Evolutionary conservation across 208 protist species (phyloP).

Genomic region (Crithidia fasciculata): DNA sequence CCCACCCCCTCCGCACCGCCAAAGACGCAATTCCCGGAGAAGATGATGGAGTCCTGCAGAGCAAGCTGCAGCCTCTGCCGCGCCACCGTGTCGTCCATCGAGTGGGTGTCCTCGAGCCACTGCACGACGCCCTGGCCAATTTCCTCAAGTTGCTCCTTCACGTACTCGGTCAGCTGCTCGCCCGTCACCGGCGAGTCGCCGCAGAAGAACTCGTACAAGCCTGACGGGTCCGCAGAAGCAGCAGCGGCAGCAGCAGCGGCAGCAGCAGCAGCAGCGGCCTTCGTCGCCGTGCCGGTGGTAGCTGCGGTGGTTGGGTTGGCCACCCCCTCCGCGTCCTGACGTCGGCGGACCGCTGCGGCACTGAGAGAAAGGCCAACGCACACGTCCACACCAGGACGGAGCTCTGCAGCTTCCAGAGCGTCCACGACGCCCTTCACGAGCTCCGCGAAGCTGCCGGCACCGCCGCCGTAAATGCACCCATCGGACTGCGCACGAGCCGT

Average conservation of each 20-base stretch:
- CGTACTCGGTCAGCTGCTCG: constrained; percentile 73
- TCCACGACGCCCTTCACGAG: constrained; percentile 26
- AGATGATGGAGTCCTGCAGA: constrained; percentile 27
- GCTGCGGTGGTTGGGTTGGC: not conserved
- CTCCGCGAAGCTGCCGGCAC: constrained; percentile 18
- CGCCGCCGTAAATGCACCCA: constrained; percentile 18
- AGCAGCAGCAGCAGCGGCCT: constrained; percentile 7
- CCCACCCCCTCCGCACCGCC: not conserved
- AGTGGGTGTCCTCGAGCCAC: constrained; percentile 79
- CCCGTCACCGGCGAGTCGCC: constrained; percentile 72
- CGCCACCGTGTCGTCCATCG: constrained; percentile 44
- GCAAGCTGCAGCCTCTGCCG: constrained; percentile 54
- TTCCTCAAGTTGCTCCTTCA: constrained; percentile 64
- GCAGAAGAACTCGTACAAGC: constrained; percentile 67
- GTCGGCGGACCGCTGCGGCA: not conserved
- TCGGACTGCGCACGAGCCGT: not conserved
- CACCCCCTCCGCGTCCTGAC: not conserved
- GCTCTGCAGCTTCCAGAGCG: constrained; percentile 11
- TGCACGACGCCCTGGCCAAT: constrained; percentile 41
- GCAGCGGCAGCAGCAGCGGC: constrained; percentile 2
- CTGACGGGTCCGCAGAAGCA: constrained; percentile 1
- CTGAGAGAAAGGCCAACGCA: constrained; percentile 25
- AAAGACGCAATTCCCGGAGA: constrained; percentile 3
- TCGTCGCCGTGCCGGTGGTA: not conserved
- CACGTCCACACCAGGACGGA: constrained; percentile 24